Percentiles rank a stretch among this genome's conserved stretches.
phyloP scores from a whole-genome alignment of 192 early-diverging fungal genomes.

The Bifiguratus adelaidae region DNA sequence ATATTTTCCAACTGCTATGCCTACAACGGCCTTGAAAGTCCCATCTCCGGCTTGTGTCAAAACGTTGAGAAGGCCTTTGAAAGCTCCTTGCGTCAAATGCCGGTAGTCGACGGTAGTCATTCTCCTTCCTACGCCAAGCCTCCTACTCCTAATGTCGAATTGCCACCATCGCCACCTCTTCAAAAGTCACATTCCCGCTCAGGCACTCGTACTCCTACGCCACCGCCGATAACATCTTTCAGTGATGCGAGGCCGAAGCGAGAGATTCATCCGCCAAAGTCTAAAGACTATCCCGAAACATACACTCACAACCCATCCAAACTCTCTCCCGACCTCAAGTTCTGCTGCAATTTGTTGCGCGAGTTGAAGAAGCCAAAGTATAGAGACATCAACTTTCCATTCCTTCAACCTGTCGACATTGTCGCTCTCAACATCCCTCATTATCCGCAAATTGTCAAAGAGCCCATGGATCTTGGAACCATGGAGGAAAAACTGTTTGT shows the following conservation, averaged over 20 bases:
- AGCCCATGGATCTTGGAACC: slow-evolving; percentile 85
- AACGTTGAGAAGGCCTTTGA: slow-evolving; percentile 65
- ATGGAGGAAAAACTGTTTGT: slow-evolving; percentile 58
- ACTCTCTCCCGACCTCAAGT: slow-evolving; percentile 47
- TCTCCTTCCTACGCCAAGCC: too few species aligned
- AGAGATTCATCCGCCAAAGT: slow-evolving; percentile 51
- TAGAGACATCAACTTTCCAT: slow-evolving; percentile 59
- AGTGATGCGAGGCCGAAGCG: slow-evolving; percentile 54
- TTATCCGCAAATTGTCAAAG: slow-evolving; percentile 75
- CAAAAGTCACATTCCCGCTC: too few species aligned
- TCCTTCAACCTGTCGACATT: slow-evolving; percentile 79
- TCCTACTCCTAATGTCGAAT: too few species aligned
- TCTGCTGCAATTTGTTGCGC: slow-evolving; percentile 45
- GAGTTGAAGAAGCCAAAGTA: slow-evolving; percentile 62
- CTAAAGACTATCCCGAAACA: slow-evolving; percentile 33
- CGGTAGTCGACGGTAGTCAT: slow-evolving; percentile 43
- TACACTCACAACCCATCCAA: slow-evolving; percentile 19
- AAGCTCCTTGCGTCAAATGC: slow-evolving; percentile 60
- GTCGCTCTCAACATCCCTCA: slow-evolving; percentile 75
- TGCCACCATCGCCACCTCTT: slow-evolving; percentile 9
- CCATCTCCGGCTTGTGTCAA: slow-evolving; percentile 52
- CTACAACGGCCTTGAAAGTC: slow-evolving; percentile 69
- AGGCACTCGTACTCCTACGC: too few species aligned
- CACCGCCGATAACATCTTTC: too few species aligned
- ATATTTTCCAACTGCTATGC: slow-evolving; percentile 73